Base-by-base conservation (phyloP, 371 early-diverging fungal species). In the Lichtheimia ramosa region DNA sequence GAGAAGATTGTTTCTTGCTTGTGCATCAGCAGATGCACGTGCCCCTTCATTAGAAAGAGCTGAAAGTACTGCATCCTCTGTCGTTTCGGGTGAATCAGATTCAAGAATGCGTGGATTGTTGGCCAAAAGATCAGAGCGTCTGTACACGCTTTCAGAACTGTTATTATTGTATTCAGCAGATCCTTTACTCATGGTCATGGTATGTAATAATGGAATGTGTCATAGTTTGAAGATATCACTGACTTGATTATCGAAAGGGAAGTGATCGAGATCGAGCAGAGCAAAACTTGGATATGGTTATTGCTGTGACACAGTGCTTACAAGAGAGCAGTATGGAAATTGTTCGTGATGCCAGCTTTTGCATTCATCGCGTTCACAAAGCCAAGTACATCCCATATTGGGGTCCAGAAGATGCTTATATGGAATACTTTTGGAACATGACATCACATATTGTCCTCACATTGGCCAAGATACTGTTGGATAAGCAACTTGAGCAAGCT, bases 381-480 rank as follows among this genome's bases (percentile, higher is more conserved):
- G 65, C 78, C 0, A 67, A 70, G 3, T 75, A 79, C 50, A 85
- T 86, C 52, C 67, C 75, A 46, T 56, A 70, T 24, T 87, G 88
- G 89, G 85, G 86, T 2, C 73, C 75, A 13, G 58, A 75, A 6
- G 71, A 66, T 3, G 64, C 57, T 25, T 65, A 76, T 59, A 86
- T 85, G 81, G 68, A 74, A 13, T 69, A 79, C 5, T 89, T 84
- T 63, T 89, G 89, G 89, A 78, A 71, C 21, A 70, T 85, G 24
- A 76, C 78, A 3, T 83, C 81, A 3, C 70, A 78, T 39, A 74
- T 84, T 2, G 21, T 83, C 6, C 63, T 71, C 43, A 59, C 69
- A 6, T 40, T 83, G 7, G 71, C 81, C 5, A 79, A 71, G 40
- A 71, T 78, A 20, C 34, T 84, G 1, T 43, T 83, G 24, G 78